phyloP scores from a whole-genome alignment of 1,284 basidiomycete species.

The Malassezia slooffiae region DNA sequence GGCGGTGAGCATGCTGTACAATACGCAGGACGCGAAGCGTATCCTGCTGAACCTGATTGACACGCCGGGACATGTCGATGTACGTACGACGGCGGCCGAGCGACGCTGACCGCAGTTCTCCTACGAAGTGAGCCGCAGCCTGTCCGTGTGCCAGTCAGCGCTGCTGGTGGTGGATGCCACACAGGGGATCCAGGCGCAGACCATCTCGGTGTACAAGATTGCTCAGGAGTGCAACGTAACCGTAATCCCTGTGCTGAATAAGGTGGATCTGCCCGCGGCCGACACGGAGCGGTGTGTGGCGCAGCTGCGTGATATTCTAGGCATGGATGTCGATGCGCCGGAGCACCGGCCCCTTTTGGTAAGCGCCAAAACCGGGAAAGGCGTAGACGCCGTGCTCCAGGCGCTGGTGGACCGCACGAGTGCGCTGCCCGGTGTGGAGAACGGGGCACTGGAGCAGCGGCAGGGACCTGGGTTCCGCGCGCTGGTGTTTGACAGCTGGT shows the following conservation, averaged over 20 bases:
- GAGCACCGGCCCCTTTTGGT: constrained; percentile 31
- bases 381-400: constrained; percentile 62
- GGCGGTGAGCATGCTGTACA: constrained; percentile 43
- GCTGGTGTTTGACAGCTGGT: constrained; percentile 80
- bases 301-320: constrained; percentile 37
- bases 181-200: constrained; percentile 92
- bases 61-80: constrained; percentile 57
- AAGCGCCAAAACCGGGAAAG: constrained; percentile 83
- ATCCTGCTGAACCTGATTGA: constrained; percentile 88
- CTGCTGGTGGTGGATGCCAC: constrained; percentile 83
- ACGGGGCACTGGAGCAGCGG: constrained; percentile 21
- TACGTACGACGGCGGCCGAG: not conserved
- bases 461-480: constrained; percentile 53
- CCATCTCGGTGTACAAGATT: constrained; percentile 84
- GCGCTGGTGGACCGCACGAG: constrained; percentile 64
- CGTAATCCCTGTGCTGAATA: constrained; percentile 88
- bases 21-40: constrained; percentile 18
- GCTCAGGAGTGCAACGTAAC: constrained; percentile 62
- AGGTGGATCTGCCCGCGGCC: constrained; percentile 52
- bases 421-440: constrained; percentile 27
- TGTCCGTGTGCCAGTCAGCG: constrained; percentile 88
- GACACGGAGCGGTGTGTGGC: constrained; percentile 21
- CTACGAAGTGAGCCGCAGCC: constrained; percentile 80
- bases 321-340: constrained; percentile 52
- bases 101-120: constrained; percentile 47